These are phyloP conservation scores for Ramichloridium luteum DNA, from an alignment of 2,329 filamentous ascomycete genomes.

Conservation along the genomic window DNA sequence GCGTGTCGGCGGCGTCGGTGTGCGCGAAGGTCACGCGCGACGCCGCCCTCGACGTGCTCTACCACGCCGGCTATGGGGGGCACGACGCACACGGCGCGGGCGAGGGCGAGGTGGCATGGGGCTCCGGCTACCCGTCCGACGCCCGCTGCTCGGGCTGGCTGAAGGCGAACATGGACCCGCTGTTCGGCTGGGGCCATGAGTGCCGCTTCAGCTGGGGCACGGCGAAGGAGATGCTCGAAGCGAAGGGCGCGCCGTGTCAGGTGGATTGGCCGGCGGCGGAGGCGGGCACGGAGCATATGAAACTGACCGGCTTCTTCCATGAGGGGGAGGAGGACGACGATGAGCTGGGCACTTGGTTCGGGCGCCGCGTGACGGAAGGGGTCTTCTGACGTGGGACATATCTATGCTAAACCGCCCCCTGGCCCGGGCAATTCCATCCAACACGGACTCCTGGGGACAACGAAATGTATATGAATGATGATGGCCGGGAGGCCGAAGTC, in stretches of 20 bases:
- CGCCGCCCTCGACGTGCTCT: slow-evolving; percentile 71
- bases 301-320: slow-evolving; percentile 65
- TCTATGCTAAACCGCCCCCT: no score
- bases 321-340: slow-evolving; percentile 37
- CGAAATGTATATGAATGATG: no score
- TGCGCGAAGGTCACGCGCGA: slow-evolving; percentile 95
- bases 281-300: slow-evolving; percentile 51
- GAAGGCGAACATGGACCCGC: slow-evolving; percentile 71
- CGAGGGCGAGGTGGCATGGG: slow-evolving; percentile 46
- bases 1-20: slow-evolving; percentile 84
- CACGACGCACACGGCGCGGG: slow-evolving; percentile 19
- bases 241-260: slow-evolving; percentile 51
- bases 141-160: slow-evolving; percentile 70
- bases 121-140: slow-evolving; percentile 88
- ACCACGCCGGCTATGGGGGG: slow-evolving; percentile 46
- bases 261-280: slow-evolving; percentile 77
- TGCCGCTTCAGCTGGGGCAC: slow-evolving; percentile 95
- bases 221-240: slow-evolving; percentile 81
- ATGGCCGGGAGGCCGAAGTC: no score
- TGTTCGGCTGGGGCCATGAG: slow-evolving; percentile 92
- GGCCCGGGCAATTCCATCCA: no score
- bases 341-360: slow-evolving; percentile 75
- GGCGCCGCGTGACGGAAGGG: slow-evolving; percentile 54
- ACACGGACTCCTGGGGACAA: no score
- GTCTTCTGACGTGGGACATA: slow-evolving; percentile 55